phyloP scores from a whole-genome alignment of 345 rosid genomes.

The Citrus australasica region DNA sequence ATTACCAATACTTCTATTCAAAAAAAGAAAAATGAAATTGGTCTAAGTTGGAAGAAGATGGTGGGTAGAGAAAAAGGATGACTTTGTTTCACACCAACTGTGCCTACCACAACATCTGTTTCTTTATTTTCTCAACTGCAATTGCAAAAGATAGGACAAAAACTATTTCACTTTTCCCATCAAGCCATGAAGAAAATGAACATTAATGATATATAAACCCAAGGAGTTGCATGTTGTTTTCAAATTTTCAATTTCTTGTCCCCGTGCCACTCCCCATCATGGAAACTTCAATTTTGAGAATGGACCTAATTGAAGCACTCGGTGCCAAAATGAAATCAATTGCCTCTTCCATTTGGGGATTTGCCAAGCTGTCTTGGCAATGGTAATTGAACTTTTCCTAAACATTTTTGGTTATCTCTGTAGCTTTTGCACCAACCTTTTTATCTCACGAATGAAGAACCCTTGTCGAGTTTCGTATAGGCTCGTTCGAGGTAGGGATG shows the following conservation, averaged over 20 bases:
- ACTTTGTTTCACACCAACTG: conserved; percentile 4
- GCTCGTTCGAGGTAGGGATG: too few relatives aligned
- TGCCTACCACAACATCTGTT: conserved; percentile 13
- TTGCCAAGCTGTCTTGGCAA: not conserved
- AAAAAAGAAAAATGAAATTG: not conserved
- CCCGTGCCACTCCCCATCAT: not conserved
- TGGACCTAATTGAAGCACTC: not conserved
- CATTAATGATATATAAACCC: not conserved
- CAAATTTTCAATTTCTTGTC: conserved; percentile 8
- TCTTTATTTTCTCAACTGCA: conserved; percentile 16
- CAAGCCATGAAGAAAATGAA: not conserved
- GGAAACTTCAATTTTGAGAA: not conserved
- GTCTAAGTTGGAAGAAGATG: not conserved
- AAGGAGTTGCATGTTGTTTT: not conserved
- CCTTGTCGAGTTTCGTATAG: not conserved
- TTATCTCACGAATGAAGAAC: not conserved
- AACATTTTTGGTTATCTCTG: not conserved
- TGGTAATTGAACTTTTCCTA: not conserved
- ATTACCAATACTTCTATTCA: not conserved
- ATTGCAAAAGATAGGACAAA: conserved; percentile 11
- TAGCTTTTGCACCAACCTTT: not conserved
- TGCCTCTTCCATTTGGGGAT: not conserved
- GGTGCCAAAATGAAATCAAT: not conserved
- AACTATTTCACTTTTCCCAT: not conserved
- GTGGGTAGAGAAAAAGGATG: not conserved